Evolutionary conservation across 192 early-diverging fungal genomes (phyloP).

Genomic region (Chytriomyces hyalinus): DNA sequence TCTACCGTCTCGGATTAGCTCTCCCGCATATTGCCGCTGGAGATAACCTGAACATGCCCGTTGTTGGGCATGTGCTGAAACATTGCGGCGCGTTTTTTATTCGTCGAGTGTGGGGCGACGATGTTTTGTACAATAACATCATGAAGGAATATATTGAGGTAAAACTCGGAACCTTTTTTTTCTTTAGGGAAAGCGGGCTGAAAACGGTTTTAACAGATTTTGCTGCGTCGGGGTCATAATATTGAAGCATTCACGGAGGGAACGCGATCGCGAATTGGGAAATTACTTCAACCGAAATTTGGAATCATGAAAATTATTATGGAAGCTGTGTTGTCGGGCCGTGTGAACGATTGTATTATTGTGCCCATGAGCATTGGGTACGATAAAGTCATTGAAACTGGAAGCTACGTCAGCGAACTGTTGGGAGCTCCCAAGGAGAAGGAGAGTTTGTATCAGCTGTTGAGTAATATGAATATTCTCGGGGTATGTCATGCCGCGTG

Average conservation of each 20-base stretch:
- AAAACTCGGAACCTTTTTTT: background rate
- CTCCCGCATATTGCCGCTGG: slow-evolving; percentile 86
- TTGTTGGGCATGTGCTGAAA: slow-evolving; percentile 70
- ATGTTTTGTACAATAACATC: slow-evolving; percentile 71
- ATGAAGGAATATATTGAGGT: slow-evolving; percentile 78
- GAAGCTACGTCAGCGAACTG: slow-evolving; percentile 77
- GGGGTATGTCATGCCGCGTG: slow-evolving; percentile 9
- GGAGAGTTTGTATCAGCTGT: slow-evolving; percentile 73
- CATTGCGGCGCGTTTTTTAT: slow-evolving; percentile 81
- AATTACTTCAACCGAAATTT: slow-evolving; percentile 79
- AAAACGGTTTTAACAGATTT: slow-evolving; percentile 36
- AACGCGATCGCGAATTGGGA: slow-evolving; percentile 80
- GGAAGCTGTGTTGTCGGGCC: slow-evolving; percentile 68
- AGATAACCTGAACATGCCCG: slow-evolving; percentile 81
- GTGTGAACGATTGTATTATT: slow-evolving; percentile 71
- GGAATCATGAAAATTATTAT: slow-evolving; percentile 83
- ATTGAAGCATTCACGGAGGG: slow-evolving; percentile 86
- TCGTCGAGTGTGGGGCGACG: slow-evolving; percentile 77
- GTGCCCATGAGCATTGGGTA: slow-evolving; percentile 85
- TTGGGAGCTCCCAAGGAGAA: slow-evolving; percentile 81
- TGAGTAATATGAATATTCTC: slow-evolving; percentile 57
- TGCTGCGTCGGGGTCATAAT: slow-evolving; percentile 76
- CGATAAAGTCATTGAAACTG: slow-evolving; percentile 83
- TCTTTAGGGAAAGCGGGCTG: background rate
- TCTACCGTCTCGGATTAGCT: slow-evolving; percentile 78